Conservation (phyloP, 202 grass and related monocot species). For the Brachypodium distachyon region DNA sequence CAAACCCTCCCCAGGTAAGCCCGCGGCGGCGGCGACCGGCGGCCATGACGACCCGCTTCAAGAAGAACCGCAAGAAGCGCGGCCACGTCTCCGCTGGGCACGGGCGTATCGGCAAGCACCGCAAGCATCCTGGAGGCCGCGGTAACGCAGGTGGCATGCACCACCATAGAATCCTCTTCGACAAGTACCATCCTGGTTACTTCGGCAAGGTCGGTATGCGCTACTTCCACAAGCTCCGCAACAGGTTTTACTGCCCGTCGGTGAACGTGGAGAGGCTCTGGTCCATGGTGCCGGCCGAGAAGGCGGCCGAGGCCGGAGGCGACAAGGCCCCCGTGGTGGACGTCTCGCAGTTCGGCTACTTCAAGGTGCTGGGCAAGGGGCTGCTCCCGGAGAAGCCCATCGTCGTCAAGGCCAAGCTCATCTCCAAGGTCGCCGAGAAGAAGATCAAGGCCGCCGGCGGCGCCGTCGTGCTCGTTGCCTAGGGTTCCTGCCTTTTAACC, state of each 20-base stretch:
- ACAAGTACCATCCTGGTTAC: conserved; percentile 86
- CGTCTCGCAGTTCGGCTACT: conserved; percentile 85
- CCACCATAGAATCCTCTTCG: conserved; percentile 98
- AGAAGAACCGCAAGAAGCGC: conserved; percentile 92
- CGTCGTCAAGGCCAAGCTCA: conserved; percentile 88
- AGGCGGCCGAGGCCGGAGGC: conserved; percentile 35
- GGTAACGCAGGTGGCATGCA: conserved; percentile 95
- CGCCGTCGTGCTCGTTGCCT: conserved; percentile 72
- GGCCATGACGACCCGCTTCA: conserved; percentile 84
- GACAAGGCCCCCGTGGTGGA: conserved; percentile 63
- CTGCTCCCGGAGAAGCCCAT: conserved; percentile 57
- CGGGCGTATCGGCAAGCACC: conserved; percentile 85
- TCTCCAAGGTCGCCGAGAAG: conserved; percentile 95
- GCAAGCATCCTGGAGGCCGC: conserved; percentile 83
- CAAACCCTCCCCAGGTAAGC: conserved; percentile 11
- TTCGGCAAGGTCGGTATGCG: conserved; percentile 97
- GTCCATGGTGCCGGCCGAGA: conserved; percentile 72
- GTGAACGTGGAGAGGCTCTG: conserved; percentile 83
- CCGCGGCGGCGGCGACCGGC: conserved; percentile 17
- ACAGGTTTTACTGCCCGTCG: conserved; percentile 65
- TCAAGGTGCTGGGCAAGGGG: conserved; percentile 93
- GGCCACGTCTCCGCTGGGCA: conserved; percentile 84
- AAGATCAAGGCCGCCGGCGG: conserved; percentile 94
- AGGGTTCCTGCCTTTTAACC: conserved; percentile 13
- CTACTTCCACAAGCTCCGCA: conserved; percentile 92